phyloP scores from a whole-genome alignment of 192 early-diverging fungal genomes.

The Backusella liffmaniae region DNA sequence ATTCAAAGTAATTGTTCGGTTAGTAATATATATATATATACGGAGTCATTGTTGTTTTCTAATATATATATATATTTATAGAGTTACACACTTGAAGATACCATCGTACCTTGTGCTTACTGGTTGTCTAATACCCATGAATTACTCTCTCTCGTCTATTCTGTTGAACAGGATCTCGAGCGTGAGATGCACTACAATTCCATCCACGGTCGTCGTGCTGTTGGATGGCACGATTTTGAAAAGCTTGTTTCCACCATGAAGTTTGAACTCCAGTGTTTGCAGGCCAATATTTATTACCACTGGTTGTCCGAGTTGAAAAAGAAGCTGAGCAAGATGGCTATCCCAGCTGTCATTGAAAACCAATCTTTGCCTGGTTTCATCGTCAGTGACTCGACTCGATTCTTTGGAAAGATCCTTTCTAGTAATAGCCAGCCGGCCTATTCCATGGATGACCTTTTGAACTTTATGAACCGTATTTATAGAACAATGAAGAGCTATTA shows the following conservation, averaged over 20 bases:
- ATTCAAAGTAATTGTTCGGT: slow-evolving; percentile 73
- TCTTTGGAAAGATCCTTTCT: slow-evolving; percentile 87
- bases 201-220: slow-evolving; percentile 49
- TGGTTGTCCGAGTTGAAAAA: slow-evolving; percentile 98
- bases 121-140: slow-evolving; percentile 98
- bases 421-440: slow-evolving; percentile 72
- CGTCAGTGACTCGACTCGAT: slow-evolving; percentile 84
- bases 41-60: no score
- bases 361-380: slow-evolving; percentile 96
- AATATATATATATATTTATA: not conserved
- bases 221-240: slow-evolving; percentile 72
- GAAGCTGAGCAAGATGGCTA: slow-evolving; percentile 89
- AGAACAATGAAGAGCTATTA: slow-evolving; percentile 97
- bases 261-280: slow-evolving; percentile 87
- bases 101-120: slow-evolving; percentile 79
- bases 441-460: slow-evolving; percentile 93
- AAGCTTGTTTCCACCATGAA: slow-evolving; percentile 83
- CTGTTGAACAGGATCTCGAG: slow-evolving; percentile 67
- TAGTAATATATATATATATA: not conserved
- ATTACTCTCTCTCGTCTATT: slow-evolving; percentile 83
- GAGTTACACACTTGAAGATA: slow-evolving; percentile 76
- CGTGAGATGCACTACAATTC: slow-evolving; percentile 62
- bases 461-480: slow-evolving; percentile 92
- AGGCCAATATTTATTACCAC: slow-evolving; percentile 94
- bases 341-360: slow-evolving; percentile 94